A percentile compares a stretch with the other conserved stretches of the same genome.
These are phyloP conservation scores for Ceratocystis diversiconidia DNA, from an alignment of 2,329 filamentous ascomycete genomes.

Conservation along the genomic window DNA sequence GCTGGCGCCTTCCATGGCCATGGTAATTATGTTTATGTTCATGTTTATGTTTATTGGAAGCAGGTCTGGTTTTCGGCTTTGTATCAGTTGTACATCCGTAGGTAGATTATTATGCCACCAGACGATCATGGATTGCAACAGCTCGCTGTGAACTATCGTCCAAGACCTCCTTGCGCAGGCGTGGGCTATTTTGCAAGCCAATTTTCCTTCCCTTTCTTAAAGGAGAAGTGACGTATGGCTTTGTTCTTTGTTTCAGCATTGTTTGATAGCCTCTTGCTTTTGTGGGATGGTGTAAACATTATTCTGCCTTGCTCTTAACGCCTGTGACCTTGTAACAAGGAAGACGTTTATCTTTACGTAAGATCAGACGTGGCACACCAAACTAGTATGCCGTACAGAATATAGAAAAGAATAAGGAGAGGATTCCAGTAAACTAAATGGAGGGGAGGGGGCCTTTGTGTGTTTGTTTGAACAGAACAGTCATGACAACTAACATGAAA, in stretches of 20 bases:
- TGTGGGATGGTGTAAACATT: too few relatives aligned
- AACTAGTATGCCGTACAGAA: background rate
- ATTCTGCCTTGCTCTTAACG: too few relatives aligned
- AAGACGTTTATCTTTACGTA: background rate
- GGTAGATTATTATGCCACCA: too few relatives aligned
- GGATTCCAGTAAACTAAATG: background rate
- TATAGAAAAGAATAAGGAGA: background rate
- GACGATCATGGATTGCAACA: too few relatives aligned
- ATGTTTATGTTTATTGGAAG: too few relatives aligned
- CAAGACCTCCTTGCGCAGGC: too few relatives aligned
- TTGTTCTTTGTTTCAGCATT: background rate
- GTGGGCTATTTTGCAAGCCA: background rate
- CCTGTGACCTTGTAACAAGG: background rate
- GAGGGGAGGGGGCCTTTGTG: background rate
- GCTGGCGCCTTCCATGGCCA: too few relatives aligned
- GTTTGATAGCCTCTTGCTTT: background rate
- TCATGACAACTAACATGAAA: background rate
- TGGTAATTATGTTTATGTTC: too few relatives aligned
- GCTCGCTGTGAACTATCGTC: too few relatives aligned
- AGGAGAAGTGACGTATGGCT: background rate
- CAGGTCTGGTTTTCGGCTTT: too few relatives aligned
- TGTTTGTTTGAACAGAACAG: background rate
- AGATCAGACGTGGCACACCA: background rate
- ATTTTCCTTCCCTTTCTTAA: background rate
- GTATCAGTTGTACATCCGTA: too few relatives aligned